Evolutionary conservation across 164 flowering plant genomes (phyloP).

Genomic region (Paratinospora sagittata): DNA sequence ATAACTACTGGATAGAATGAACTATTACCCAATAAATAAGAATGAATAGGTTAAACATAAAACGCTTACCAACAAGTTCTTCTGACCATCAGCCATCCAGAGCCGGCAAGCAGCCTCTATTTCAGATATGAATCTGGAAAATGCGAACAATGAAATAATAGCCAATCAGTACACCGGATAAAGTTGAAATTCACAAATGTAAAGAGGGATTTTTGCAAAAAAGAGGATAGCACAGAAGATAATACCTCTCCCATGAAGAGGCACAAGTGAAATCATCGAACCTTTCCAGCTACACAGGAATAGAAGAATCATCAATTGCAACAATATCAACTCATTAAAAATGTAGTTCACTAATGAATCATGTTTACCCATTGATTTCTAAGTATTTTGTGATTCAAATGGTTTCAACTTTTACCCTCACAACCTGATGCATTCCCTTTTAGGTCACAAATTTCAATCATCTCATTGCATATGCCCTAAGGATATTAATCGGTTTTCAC

Average conservation of each 20-base stretch:
- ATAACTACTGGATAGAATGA: too few species aligned
- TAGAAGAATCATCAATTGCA: neutral
- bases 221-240: neutral
- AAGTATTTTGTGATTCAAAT: too few species aligned
- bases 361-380: neutral
- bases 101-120: conserved; percentile 80
- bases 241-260: conserved; percentile 95
- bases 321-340: neutral
- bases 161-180: neutral
- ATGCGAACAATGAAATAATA: conserved; percentile 3
- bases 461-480: neutral
- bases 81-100: conserved; percentile 81
- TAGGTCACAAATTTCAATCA: neutral
- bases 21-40: neutral
- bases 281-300: conserved; percentile 53
- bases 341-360: neutral
- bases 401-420: too few species aligned
- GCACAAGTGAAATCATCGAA: conserved; percentile 97
- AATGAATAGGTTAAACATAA: conserved; percentile 8
- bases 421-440: too few species aligned
- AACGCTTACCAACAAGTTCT: conserved; percentile 62
- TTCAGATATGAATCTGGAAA: conserved; percentile 83
- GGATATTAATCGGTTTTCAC: neutral
- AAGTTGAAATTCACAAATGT: neutral
- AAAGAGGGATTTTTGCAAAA: conserved; percentile 1